Base-by-base conservation (phyloP, 805 yeast genomes). In the Metschnikowia amazonensis region DNA sequence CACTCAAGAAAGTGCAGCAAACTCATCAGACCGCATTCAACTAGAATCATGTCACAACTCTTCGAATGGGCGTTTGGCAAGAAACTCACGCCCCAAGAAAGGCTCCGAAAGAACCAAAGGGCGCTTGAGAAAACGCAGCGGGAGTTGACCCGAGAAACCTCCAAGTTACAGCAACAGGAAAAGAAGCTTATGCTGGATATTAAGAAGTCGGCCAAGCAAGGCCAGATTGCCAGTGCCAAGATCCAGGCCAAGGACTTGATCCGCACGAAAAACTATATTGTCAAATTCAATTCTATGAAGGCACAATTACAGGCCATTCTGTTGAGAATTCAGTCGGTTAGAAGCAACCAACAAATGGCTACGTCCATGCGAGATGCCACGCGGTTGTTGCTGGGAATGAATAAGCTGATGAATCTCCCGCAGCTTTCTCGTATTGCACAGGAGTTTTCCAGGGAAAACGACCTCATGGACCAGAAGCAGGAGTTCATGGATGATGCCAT, bases 401-500 rank as follows among this genome's bases (percentile, higher is more conserved):
- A 94, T 64, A 73, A 83, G 58, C 80, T 81, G 46, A 86, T 94
- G 95, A 94, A 95, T 60, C 67, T 94, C 51, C 97, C 96, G 1
- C 95, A 87, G 55, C 70, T 94, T 49, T 84, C 88, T 46, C 78
- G 84, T 50, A 94, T 94, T 17, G 89, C 97, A 2, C 90, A 88
- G 86, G 98, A 94, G 58, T 94, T 94, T 65, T 96, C 94, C 59
- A 82, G 80, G 58, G 96, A 92, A 60, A 88, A 86, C 65, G 99
- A 95, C 62, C 71, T 95, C 57, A 94, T 94, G 98, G 97, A 92
- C 65, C 99, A 94, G 69, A 84, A 96, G 60, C 98, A 95, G 65
- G 99, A 95, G 64, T 88, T 95, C 80, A 94, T 94, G 86, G 99
- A 94, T 62, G 99, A 94, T 62, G 95, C 97, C 16, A 84, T 94